Percentiles rank a stretch among this genome's conserved stretches.
These are phyloP conservation scores for Podospora australis DNA, from an alignment of 495 filamentous ascomycete species.

Conservation along the genomic window DNA sequence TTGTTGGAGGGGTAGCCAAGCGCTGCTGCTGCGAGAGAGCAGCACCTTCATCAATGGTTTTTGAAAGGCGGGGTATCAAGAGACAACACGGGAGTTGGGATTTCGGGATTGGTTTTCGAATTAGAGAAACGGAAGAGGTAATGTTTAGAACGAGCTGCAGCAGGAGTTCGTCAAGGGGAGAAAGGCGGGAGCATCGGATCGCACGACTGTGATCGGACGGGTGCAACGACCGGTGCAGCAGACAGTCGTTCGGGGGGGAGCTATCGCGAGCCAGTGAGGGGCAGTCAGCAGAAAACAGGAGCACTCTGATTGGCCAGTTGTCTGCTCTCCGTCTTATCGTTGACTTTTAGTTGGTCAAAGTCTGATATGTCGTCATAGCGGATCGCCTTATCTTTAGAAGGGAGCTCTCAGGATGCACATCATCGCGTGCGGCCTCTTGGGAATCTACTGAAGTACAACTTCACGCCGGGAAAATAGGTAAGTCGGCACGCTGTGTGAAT, in stretches of 20 bases:
- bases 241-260: not conserved
- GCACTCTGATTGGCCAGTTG: not conserved
- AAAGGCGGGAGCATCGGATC: not conserved
- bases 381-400: too few relatives aligned
- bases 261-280: not conserved
- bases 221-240: not conserved
- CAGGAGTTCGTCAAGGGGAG: conserved; percentile 1
- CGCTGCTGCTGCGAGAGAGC: not conserved
- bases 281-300: not conserved
- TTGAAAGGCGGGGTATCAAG: not conserved
- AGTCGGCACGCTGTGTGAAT: too few relatives aligned
- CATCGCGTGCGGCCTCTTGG: too few relatives aligned
- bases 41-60: not conserved
- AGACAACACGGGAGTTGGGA: too few relatives aligned
- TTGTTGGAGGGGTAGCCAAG: not conserved
- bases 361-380: not conserved
- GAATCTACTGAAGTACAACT: too few relatives aligned
- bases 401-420: too few relatives aligned
- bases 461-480: too few relatives aligned
- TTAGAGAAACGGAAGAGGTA: too few relatives aligned
- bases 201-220: not conserved
- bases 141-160: not conserved
- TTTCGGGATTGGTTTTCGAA: too few relatives aligned
- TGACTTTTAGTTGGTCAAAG: not conserved
- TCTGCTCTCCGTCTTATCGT: not conserved